Evolutionary conservation across 2,329 filamentous ascomycete genomes (phyloP).

Genomic region (Aspergillus sp.): DNA sequence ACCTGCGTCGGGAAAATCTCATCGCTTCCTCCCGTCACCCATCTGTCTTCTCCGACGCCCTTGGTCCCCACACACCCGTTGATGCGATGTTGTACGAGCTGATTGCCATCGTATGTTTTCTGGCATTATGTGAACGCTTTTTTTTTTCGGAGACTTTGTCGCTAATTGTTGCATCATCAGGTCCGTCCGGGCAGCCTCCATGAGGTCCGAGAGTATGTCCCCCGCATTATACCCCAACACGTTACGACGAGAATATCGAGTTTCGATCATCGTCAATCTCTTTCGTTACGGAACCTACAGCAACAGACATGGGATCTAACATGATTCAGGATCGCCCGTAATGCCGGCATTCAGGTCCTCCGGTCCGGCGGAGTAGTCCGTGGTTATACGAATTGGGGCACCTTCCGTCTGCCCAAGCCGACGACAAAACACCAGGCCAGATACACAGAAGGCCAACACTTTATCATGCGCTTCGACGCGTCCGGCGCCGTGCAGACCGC

Average conservation of each 20-base stretch:
- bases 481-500: conserved; percentile 71
- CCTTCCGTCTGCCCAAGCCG: conserved; percentile 80
- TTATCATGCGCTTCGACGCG: conserved; percentile 94
- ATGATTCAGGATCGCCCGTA: conserved; percentile 73
- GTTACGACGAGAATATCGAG: not conserved
- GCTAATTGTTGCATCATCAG: conserved; percentile 48
- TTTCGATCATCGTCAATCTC: no score
- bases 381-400: conserved; percentile 92
- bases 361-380: conserved; percentile 83
- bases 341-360: conserved; percentile 79
- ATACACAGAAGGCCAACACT: conserved; percentile 89
- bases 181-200: conserved; percentile 85
- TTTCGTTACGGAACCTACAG: not conserved
- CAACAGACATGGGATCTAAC: not conserved
- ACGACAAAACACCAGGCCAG: conserved; percentile 77
- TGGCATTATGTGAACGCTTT: not conserved
- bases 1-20: conserved; percentile 19
- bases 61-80: conserved; percentile 13
- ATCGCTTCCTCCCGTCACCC: conserved; percentile 13
- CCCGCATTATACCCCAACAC: conserved; percentile 3
- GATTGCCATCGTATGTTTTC: conserved; percentile 79
- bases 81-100: conserved; percentile 89
- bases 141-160: not conserved
- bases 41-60: conserved; percentile 18
- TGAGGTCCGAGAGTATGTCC: conserved; percentile 89